Conservation (phyloP, 345 rosid species). For the Acer yangbiense region DNA sequence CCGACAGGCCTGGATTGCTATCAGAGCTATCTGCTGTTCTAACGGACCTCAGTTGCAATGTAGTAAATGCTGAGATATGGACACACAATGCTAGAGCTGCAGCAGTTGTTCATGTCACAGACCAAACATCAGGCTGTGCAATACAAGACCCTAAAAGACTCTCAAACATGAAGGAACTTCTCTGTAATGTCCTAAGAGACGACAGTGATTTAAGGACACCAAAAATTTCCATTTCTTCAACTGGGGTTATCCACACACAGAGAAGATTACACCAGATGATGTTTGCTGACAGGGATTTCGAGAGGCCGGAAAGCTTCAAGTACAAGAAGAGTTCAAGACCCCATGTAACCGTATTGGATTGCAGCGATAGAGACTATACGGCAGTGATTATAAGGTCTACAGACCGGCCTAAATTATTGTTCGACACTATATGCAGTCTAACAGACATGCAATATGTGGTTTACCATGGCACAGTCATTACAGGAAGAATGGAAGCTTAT, state of each 20-base stretch:
- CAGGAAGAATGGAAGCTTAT: constrained; percentile 45
- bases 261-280: constrained; percentile 54
- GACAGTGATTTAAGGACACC: constrained; percentile 20
- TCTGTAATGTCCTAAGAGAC: constrained; percentile 37
- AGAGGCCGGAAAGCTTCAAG: constrained; percentile 27
- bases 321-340: constrained; percentile 25
- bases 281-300: constrained; percentile 54
- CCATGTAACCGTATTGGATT: constrained; percentile 37
- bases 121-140: constrained; percentile 35
- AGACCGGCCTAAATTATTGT: constrained; percentile 46
- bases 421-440: constrained; percentile 46
- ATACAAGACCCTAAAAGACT: constrained; percentile 41
- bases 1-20: constrained; percentile 52
- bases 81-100: constrained; percentile 54
- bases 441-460: constrained; percentile 58
- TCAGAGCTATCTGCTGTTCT: constrained; percentile 56
- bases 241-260: constrained; percentile 29
- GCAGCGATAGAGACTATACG: constrained; percentile 43
- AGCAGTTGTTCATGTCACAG: constrained; percentile 43
- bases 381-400: constrained; percentile 41
- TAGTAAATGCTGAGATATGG: constrained; percentile 54
- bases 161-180: constrained; percentile 38
- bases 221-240: constrained; percentile 32
- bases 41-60: constrained; percentile 48
- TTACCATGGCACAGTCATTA: constrained; percentile 48